A percentile compares a stretch with the other conserved stretches of the same genome.
Evolutionary conservation across 2,329 filamentous ascomycete species (phyloP).

Genomic region (Exophiala alcalophila): DNA sequence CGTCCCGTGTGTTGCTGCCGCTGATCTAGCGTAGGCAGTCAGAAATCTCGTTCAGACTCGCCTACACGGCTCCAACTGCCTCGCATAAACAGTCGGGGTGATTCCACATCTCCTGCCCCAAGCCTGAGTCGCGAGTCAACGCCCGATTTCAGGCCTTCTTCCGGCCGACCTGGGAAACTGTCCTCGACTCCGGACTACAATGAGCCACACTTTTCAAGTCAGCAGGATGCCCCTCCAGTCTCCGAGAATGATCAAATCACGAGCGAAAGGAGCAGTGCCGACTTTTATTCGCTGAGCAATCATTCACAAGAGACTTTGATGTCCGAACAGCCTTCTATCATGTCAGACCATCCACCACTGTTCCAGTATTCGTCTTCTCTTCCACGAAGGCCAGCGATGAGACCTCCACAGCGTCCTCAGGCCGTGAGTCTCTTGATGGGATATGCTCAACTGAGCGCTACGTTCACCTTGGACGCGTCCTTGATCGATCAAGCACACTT

Average conservation of each 20-base stretch:
- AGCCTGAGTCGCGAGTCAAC: slow-evolving; percentile 44
- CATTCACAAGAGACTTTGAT: slow-evolving; percentile 89
- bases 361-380: slow-evolving; percentile 43
- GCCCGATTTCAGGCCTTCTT: slow-evolving; percentile 58
- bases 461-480: slow-evolving; percentile 87
- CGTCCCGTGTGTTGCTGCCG: not conserved
- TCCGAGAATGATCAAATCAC: slow-evolving; percentile 58
- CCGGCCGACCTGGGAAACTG: slow-evolving; percentile 36
- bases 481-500: slow-evolving; percentile 85
- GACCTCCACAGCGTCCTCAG: slow-evolving; percentile 36
- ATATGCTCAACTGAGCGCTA: slow-evolving; percentile 89
- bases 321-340: slow-evolving; percentile 70
- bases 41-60: slow-evolving; percentile 6
- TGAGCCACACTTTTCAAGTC: slow-evolving; percentile 27
- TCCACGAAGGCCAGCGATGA: slow-evolving; percentile 47
- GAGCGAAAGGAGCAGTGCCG: slow-evolving; percentile 85
- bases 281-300: slow-evolving; percentile 94
- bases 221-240: slow-evolving; percentile 2
- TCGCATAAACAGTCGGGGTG: slow-evolving; percentile 16
- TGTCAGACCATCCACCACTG: slow-evolving; percentile 33
- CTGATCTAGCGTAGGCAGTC: slow-evolving; percentile 7
- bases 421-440: slow-evolving; percentile 95
- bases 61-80: slow-evolving; percentile 18
- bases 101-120: slow-evolving; percentile 21
- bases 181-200: slow-evolving; percentile 28